Evolutionary conservation across 1,284 basidiomycete species (phyloP).

Genomic region (Coniophora puteana): DNA sequence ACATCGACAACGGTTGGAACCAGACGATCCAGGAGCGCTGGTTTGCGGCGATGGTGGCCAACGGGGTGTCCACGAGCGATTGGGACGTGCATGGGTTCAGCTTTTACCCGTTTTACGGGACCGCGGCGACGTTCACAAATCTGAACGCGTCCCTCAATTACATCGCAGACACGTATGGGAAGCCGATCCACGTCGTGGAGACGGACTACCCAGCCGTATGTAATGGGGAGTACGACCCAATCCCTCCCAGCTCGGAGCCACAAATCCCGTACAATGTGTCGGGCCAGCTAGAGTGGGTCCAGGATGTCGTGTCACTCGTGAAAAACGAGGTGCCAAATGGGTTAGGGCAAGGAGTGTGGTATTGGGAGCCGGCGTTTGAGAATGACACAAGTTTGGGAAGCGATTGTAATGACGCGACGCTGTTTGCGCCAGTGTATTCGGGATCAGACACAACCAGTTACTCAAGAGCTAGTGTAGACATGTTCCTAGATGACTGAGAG

Average conservation of each 20-base stretch:
- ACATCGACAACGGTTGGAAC: slow-evolving; percentile 66
- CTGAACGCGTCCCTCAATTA: slow-evolving; percentile 49
- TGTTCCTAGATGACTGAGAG: too few species aligned
- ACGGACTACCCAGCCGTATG: slow-evolving; percentile 62
- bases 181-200: slow-evolving; percentile 65
- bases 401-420: too few species aligned
- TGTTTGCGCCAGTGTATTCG: too few species aligned
- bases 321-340: too few species aligned
- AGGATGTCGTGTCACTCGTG: slow-evolving; percentile 45
- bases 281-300: slow-evolving; percentile 54
- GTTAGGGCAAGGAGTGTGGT: too few species aligned
- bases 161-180: slow-evolving; percentile 44
- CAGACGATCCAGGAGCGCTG: slow-evolving; percentile 37
- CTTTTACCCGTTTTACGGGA: slow-evolving; percentile 62
- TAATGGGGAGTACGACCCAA: slow-evolving; percentile 33
- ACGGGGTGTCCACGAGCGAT: slow-evolving; percentile 32
- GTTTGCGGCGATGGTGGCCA: slow-evolving; percentile 52
- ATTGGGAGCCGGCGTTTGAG: too few species aligned
- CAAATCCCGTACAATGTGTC: slow-evolving; percentile 46
- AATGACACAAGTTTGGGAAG: too few species aligned
- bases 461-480: too few species aligned
- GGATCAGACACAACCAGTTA: too few species aligned
- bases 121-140: slow-evolving; percentile 48
- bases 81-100: slow-evolving; percentile 62
- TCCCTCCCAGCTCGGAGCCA: slow-evolving; percentile 49